Conservation (phyloP, 768 basidiomycete genomes). For the Russula ochroleuca region DNA sequence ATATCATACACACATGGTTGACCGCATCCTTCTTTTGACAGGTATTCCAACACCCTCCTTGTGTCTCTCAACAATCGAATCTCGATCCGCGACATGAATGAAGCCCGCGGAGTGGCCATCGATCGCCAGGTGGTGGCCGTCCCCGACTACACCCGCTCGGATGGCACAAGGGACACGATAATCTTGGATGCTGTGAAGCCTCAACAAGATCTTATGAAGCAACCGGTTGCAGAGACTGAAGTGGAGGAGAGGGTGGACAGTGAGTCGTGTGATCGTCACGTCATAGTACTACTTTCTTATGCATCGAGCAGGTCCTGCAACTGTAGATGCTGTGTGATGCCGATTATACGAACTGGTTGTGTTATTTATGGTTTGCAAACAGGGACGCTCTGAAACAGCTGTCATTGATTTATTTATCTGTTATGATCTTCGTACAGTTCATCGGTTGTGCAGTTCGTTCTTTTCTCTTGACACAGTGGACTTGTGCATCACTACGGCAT, state of each 20-base stretch:
- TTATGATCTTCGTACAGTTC: not conserved
- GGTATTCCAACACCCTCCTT: constrained; percentile 32
- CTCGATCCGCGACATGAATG: not conserved
- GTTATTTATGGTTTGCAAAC: not conserved
- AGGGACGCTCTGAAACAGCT: not conserved
- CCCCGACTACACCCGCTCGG: not conserved
- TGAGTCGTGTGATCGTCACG: not conserved
- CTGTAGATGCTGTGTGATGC: not conserved
- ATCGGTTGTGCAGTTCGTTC: not conserved
- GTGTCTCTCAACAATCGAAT: constrained; percentile 29
- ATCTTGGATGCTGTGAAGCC: not conserved
- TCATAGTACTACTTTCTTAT: not conserved
- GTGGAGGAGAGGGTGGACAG: not conserved
- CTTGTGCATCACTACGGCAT: too few species aligned
- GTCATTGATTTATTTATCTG: not conserved
- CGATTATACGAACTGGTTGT: not conserved
- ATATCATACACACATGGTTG: not conserved
- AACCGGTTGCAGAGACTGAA: not conserved
- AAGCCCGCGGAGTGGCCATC: not conserved
- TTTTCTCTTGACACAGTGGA: not conserved
- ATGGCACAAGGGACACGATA: not conserved
- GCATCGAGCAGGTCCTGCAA: not conserved
- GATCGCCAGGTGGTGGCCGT: not conserved
- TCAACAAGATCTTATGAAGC: not conserved
- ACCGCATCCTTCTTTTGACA: not conserved